Base-by-base conservation (phyloP, 352 stramenopile genomes). In the Pythium periplocum region DNA sequence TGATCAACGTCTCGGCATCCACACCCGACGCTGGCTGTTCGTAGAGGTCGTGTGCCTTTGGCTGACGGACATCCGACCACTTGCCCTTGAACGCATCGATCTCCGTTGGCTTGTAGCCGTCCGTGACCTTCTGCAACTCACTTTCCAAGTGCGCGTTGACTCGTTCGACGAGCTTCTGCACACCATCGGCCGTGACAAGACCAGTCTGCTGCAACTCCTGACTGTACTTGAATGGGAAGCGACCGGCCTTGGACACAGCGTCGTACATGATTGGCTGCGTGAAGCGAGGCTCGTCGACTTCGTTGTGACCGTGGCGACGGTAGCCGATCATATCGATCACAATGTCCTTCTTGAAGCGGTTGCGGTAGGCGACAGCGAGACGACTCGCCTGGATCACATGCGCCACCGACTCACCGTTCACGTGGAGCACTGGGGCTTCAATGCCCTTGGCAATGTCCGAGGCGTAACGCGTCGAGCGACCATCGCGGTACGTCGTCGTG, bases 231-330 rank as follows among this genome's bases (percentile, higher is more conserved):
- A 87, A 62, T 2, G 79, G 79, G 51, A 93, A 87, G 26, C 73
- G 77, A 17, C 69, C 77, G 2, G 78, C 64, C 53, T 81, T 65
- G 38, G 80, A 69, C 48, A 96, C 79, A 5, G 68, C 70, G 26
- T 75, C 68, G 61, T 96, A 95, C 85, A 95, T 94, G 42, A 87
- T 83, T 0, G 87, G 87, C 57, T 96, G 83, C 42, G 87, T 96
- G 60, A 96, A 92, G 12, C 79, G 75, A 10, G 87, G 87, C 46
- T 96, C 84, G 54, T 96, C 87, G 4, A 93, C 75, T 64, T 96
- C 87, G 57, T 96, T 96, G 78, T 96, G 87, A 48, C 87, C 87
- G 54, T 96, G 78, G 33, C 83, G 83, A 55, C 87, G 81, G 64
- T 85, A 96, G 12, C 71, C 82, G 48, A 90, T 69, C 43, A 96